Percentiles rank a stretch among this genome's conserved stretches.
phyloP scores from a whole-genome alignment of 768 basidiomycete genomes.

The Mycena rosella region DNA sequence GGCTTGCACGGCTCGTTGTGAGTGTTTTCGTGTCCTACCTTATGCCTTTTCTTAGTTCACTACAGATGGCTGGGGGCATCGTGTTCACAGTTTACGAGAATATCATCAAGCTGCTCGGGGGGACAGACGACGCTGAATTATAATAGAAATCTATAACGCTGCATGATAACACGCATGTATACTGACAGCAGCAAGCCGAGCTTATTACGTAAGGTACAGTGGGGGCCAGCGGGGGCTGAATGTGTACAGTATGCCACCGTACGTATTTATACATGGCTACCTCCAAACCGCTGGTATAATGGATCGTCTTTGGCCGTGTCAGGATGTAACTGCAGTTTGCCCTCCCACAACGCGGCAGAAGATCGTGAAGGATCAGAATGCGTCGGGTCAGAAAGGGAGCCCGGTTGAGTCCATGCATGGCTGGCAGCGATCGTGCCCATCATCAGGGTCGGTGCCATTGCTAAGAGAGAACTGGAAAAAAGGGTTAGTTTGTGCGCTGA shows the following conservation, averaged over 20 bases:
- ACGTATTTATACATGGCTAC: slow-evolving; percentile 29
- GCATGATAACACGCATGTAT: slow-evolving; percentile 21
- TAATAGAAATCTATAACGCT: slow-evolving; percentile 7
- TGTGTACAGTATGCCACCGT: slow-evolving; percentile 17
- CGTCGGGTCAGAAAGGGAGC: slow-evolving; percentile 80
- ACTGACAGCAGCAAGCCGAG: slow-evolving; percentile 10
- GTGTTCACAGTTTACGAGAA: slow-evolving; percentile 94
- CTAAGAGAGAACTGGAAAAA: slow-evolving; percentile 62
- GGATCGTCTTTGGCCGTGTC: slow-evolving; percentile 81
- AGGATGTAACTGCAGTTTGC: slow-evolving; percentile 89
- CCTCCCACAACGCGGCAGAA: slow-evolving; percentile 87
- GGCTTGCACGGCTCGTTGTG: slow-evolving; percentile 87
- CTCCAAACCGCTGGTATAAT: slow-evolving; percentile 50
- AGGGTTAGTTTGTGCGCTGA: slow-evolving; percentile 4
- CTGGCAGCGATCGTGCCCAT: slow-evolving; percentile 80
- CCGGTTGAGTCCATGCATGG: slow-evolving; percentile 67
- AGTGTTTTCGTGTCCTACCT: slow-evolving; percentile 43
- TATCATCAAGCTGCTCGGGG: slow-evolving; percentile 59
- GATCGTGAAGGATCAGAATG: slow-evolving; percentile 83
- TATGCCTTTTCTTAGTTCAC: not conserved
- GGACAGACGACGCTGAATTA: not conserved
- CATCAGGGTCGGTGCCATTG: slow-evolving; percentile 82
- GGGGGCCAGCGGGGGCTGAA: not conserved
- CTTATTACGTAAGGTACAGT: not conserved
- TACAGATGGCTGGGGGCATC: slow-evolving; percentile 90